Evolutionary conservation across 2,329 filamentous ascomycete genomes (phyloP), one percentile per base, ranked within the genome.

Genomic region (Exophiala phaeomuriformis): DNA sequence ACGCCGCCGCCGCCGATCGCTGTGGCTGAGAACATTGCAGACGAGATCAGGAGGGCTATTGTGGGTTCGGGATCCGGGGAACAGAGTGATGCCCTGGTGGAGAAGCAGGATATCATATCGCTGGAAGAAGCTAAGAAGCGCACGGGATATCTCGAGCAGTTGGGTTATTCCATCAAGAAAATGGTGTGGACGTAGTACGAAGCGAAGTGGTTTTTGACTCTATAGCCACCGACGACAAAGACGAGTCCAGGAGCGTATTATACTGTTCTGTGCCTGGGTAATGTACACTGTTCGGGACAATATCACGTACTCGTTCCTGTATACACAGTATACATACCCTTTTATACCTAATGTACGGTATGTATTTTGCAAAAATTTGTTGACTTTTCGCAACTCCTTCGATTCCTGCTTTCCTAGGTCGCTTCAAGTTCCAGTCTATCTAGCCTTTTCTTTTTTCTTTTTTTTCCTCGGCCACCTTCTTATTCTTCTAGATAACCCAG

Each of bases 121-220:
- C 68, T 95, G 49, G 82, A 82, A 1, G 90, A 96, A 65, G 93
- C 93, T 52, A 91, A 82, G 77, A 86, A 81, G 74, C 90, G 85
- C 56, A 96, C 91, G 0, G 88, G 90, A 0, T 77, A 94, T 63
- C 69, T 97, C 49, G 91, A 96, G 70, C 85, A 91, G 67, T 71
- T 94, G 65, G 88, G 90, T 1, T 90, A 97, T 74, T 86, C 85
- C 55, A 77, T 97, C 64, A 96, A 95, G 80, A 95, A 88, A 75
- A 72, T 97, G 67, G 90, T 98, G 8, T 97, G 93, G 93, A 77
- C 78, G 2, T 81, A 64, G 69, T 35, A 30, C 3, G 31, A 32
- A 5, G 33, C 4, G 2, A 45, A 7, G 27, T 5, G 19, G 45
- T 19, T 19, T 19, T 19, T 19, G 19, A 19, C 19, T 19, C 19